These are phyloP conservation scores for Kodamaea plutei DNA, from an alignment of 1,139 yeast genomes.

Conservation along the genomic window DNA sequence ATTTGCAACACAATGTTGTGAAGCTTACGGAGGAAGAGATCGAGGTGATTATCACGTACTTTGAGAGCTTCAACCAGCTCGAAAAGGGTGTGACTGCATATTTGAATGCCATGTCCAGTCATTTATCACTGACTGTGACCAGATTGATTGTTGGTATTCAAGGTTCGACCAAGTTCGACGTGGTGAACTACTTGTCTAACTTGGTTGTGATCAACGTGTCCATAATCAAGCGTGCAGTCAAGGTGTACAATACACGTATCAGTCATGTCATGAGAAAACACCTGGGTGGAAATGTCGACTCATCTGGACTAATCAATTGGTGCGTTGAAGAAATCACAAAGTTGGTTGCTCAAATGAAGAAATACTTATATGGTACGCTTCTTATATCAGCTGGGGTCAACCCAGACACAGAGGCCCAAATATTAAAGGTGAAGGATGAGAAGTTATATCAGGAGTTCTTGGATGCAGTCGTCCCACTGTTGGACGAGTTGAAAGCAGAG, in stretches of 20 bases:
- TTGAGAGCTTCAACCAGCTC: conserved; percentile 34
- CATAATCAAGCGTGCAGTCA: conserved; percentile 34
- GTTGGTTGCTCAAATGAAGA: conserved; percentile 56
- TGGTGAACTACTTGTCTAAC: conserved; percentile 42
- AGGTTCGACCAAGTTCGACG: conserved; percentile 44
- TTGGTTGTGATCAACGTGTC: conserved; percentile 40
- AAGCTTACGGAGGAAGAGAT: conserved; percentile 31
- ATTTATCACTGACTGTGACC: conserved; percentile 32
- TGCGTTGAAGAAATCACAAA: conserved; percentile 61
- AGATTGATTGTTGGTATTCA: conserved; percentile 39
- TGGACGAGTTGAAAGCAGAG: conserved; percentile 54
- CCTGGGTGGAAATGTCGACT: conserved; percentile 29
- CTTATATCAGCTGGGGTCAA: conserved; percentile 25
- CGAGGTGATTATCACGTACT: conserved; percentile 31
- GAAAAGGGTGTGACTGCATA: conserved; percentile 37
- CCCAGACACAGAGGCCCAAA: conserved; percentile 24
- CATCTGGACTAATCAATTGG: conserved; percentile 58
- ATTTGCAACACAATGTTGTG: conserved; percentile 33
- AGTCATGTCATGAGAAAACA: conserved; percentile 31
- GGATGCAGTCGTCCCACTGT: conserved; percentile 53
- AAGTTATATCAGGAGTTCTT: conserved; percentile 42
- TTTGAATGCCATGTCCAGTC: conserved; percentile 33
- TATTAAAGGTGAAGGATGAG: conserved; percentile 28
- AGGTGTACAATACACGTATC: conserved; percentile 31
- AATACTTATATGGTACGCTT: conserved; percentile 66